Conservation (phyloP, 441 rosid species). For the Jatropha podagrica region DNA sequence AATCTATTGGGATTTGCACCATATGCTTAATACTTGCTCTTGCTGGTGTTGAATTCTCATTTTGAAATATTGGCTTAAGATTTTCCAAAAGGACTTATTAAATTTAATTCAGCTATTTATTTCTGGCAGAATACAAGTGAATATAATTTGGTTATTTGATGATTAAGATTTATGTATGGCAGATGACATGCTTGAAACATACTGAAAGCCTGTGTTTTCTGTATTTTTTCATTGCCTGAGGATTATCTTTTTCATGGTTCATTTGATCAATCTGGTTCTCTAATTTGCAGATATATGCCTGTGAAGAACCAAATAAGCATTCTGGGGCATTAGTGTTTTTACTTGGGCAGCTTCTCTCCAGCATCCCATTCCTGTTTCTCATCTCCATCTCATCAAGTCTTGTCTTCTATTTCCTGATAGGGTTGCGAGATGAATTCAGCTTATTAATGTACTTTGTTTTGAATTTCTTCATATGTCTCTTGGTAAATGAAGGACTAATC, state of each 20-base stretch:
- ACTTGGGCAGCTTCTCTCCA: conserved; percentile 88
- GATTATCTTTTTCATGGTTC: neutral
- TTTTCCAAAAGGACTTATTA: neutral
- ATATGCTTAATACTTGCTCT: neutral
- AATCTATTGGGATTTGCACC: neutral
- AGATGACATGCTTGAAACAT: neutral
- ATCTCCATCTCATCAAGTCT: conserved; percentile 95
- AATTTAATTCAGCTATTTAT: neutral
- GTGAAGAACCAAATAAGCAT: conserved; percentile 89
- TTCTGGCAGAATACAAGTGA: neutral
- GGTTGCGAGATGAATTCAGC: conserved; percentile 87
- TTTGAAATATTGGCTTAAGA: neutral
- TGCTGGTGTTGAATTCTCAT: neutral
- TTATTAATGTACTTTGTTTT: conserved; percentile 98
- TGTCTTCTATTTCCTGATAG: conserved; percentile 90
- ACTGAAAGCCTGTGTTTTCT: neutral
- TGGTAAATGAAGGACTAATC: conserved; percentile 90
- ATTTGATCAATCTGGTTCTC: conserved; percentile 13
- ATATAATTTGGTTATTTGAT: neutral
- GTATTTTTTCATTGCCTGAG: neutral
- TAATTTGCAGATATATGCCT: conserved; percentile 61
- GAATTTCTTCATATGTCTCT: conserved; percentile 86
- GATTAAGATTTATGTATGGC: neutral
- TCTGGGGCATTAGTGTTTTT: conserved; percentile 88
- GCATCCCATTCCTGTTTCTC: conserved; percentile 97